Evolutionary conservation across 805 yeast species (phyloP).

Genomic region (Metschnikowia colocasiae): DNA sequence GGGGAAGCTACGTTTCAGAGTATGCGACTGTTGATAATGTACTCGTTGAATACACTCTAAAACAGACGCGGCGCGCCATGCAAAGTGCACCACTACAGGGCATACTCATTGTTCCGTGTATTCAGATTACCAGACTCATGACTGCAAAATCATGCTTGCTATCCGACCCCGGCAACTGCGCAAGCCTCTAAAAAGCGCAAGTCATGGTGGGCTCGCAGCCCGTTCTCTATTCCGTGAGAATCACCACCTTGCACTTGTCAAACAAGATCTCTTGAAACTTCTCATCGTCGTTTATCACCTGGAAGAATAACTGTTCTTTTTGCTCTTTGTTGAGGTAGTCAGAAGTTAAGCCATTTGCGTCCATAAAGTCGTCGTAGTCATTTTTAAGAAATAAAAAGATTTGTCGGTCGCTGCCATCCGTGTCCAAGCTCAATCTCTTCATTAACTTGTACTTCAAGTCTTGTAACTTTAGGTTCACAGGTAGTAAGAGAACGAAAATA

Average conservation of each 20-base stretch:
- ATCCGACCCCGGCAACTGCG: background rate
- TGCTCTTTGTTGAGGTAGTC: slow-evolving; percentile 28
- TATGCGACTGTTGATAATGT: background rate
- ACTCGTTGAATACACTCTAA: background rate
- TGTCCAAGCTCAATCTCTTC: slow-evolving; percentile 45
- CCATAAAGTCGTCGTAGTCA: slow-evolving; percentile 40
- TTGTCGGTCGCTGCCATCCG: slow-evolving; percentile 17
- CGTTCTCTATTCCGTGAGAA: slow-evolving; percentile 17
- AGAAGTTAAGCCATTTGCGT: slow-evolving; percentile 26
- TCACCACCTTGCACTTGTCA: slow-evolving; percentile 43
- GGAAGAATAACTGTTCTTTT: slow-evolving; percentile 25
- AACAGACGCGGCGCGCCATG: background rate
- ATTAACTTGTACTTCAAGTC: slow-evolving; percentile 51
- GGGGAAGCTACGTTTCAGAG: background rate
- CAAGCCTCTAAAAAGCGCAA: background rate
- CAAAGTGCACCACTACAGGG: background rate
- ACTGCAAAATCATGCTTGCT: background rate
- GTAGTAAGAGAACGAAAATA: slow-evolving; percentile 66
- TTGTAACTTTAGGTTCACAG: slow-evolving; percentile 42
- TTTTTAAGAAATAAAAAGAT: slow-evolving; percentile 38
- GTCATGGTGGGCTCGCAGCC: background rate
- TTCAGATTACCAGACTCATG: background rate
- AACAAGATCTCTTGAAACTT: slow-evolving; percentile 38
- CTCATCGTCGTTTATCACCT: slow-evolving; percentile 38
- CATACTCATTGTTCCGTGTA: background rate